Conservation (phyloP, 2,329 filamentous ascomycete genomes). For the Fusarium sp. region DNA sequence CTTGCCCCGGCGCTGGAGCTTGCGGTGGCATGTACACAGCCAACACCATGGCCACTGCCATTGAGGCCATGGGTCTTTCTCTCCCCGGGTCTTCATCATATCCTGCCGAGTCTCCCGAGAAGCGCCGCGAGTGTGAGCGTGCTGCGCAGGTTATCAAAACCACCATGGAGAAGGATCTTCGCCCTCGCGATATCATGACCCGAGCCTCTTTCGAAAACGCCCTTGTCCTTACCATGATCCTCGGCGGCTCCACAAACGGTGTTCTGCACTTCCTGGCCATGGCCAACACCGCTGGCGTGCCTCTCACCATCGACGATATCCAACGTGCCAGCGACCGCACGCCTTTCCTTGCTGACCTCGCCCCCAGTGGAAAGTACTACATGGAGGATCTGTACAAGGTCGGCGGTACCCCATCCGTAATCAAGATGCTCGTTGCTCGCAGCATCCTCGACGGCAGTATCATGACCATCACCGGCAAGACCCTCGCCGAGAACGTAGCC, state of each 20-base stretch:
- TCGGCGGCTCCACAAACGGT: conserved; percentile 91
- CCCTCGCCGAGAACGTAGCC: conserved; percentile 81
- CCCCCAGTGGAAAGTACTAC: conserved; percentile 83
- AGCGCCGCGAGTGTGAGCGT: conserved; percentile 86
- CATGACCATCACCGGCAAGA: conserved; percentile 84
- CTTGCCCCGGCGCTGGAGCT: conserved; percentile 71
- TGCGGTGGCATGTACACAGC: conserved; percentile 91
- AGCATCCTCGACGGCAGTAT: conserved; percentile 80
- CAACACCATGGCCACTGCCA: conserved; percentile 89
- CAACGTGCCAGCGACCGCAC: conserved; percentile 83
- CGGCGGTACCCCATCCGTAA: conserved; percentile 84
- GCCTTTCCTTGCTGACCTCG: conserved; percentile 85
- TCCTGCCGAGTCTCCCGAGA: conserved; percentile 81
- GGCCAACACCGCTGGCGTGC: conserved; percentile 83
- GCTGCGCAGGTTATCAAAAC: conserved; percentile 79
- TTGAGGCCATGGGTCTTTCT: conserved; percentile 87
- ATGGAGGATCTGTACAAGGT: conserved; percentile 90
- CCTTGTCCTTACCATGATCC: conserved; percentile 86
- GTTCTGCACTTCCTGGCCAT: conserved; percentile 91
- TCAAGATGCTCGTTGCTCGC: conserved; percentile 83
- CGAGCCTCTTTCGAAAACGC: conserved; percentile 87
- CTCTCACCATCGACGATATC: conserved; percentile 82
- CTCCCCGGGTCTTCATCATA: conserved; percentile 86
- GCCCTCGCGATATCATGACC: conserved; percentile 81
- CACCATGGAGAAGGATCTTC: conserved; percentile 85